Evolutionary conservation across 495 filamentous ascomycete genomes (phyloP), one percentile per base, ranked within the genome.

Genomic region (Aspergillus ellipticus): DNA sequence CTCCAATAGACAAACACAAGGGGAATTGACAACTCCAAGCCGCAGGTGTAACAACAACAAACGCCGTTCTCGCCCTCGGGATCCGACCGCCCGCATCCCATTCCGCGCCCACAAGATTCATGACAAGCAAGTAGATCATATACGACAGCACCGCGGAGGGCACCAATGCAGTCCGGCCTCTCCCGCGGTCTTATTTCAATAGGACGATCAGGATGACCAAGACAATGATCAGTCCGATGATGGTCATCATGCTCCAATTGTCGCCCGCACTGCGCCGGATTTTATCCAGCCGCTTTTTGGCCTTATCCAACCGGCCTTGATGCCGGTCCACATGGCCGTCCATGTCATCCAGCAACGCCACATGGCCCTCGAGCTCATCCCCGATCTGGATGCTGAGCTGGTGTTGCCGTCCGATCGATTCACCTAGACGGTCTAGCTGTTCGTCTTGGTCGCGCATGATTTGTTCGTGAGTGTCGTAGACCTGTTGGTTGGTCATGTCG

Each of bases 371-470:
- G 21, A 98, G 76, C 78, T 98, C 94, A 67, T 97, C 89, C 21
- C 94, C 94, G 66, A 98, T 98, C 76, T 92, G 89, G 66, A 97
- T 94, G 61, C 87, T 90, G 61, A 98, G 77, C 73, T 97, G 90
- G 48, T 96, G 81, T 71, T 97, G 94, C 47, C 93, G 85, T n/a
- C 87, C 82, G 60, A 98, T 96, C 53, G 85, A 89, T 58, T 84
- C 83, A 9, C 92, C 90, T 21, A 98, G 78, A 48, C 82, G 73
- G 67, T 97, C 94, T n/a, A 98, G 76, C 65, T 94, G 90, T 55
- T 92, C 89, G 65, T 98, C 94, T 67, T 97, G 95, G 53, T 97
- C 85, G 3, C 80, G 80, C 17, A 98, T 74, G 15, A 94, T 82
- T 42, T 83, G 85, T 13, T 79, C 74, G 70, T 98, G 94, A 66